Evolutionary conservation across 208 protist genomes (phyloP).

Genomic region (Crithidia acanthocephali): DNA sequence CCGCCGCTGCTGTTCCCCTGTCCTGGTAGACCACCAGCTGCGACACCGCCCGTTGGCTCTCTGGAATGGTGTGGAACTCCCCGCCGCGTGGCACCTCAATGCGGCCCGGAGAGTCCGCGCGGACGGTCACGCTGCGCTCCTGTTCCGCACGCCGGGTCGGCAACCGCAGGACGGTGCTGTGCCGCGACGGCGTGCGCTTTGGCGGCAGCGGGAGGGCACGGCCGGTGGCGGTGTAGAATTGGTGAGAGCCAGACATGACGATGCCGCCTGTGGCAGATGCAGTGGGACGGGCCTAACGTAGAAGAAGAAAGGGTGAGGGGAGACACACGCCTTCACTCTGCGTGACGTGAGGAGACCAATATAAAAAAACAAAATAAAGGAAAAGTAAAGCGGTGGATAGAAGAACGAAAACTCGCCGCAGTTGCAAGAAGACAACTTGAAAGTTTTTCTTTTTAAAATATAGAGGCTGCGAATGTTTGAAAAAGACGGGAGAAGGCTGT

Average conservation of each 20-base stretch:
- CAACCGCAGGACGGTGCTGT: constrained; percentile 52
- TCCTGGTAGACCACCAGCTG: constrained; percentile 37
- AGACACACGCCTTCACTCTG: too few relatives aligned
- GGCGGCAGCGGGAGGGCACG: constrained; percentile 63
- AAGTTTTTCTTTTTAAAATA: too few relatives aligned
- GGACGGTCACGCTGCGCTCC: constrained; percentile 11
- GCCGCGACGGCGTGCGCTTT: constrained; percentile 49
- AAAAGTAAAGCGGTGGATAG: too few relatives aligned
- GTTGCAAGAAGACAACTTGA: too few relatives aligned
- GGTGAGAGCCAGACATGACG: constrained; percentile 52
- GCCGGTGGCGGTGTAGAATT: constrained; percentile 53
- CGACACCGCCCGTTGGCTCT: constrained; percentile 14
- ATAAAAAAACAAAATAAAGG: too few relatives aligned
- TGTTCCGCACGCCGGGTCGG: constrained; percentile 58
- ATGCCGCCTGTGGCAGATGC: too few relatives aligned
- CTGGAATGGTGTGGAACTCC: constrained; percentile 16
- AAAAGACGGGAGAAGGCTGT: too few relatives aligned
- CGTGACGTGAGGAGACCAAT: too few relatives aligned
- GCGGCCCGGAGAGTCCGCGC: constrained; percentile 12
- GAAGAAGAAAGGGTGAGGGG: too few relatives aligned
- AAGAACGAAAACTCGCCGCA: too few relatives aligned
- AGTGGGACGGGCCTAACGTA: too few relatives aligned
- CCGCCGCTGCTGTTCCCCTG: background rate
- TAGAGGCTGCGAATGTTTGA: too few relatives aligned
- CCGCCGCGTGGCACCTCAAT: constrained; percentile 17